phyloP scores from a whole-genome alignment of 768 basidiomycete species.

The Dictyophora rubrovolvata region DNA sequence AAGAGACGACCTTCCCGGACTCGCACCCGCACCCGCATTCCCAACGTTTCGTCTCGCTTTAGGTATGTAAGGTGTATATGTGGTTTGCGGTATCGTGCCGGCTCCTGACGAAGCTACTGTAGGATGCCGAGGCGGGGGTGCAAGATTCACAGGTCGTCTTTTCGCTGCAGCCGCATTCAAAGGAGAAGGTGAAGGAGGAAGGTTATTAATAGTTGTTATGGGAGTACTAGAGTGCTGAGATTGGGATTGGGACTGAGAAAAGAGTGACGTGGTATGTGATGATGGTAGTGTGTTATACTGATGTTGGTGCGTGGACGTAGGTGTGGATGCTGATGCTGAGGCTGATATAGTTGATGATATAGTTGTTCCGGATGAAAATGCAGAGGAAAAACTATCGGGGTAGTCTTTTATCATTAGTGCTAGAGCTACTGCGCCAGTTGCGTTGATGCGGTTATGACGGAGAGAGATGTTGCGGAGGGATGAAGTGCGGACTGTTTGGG shows the following conservation, averaged over 20 bases:
- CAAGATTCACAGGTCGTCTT: conserved; percentile 24
- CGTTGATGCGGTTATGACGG: conserved; percentile 77
- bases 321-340: conserved; percentile 22
- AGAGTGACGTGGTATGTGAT: conserved; percentile 22
- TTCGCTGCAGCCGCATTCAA: not conserved
- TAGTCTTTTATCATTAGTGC: conserved; percentile 97
- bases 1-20: not conserved
- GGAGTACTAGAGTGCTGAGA: not conserved
- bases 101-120: conserved; percentile 22
- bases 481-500: conserved; percentile 74
- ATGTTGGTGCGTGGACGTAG: conserved; percentile 14
- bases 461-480: conserved; percentile 83
- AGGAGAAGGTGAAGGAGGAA: conserved; percentile 18
- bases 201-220: conserved; percentile 18
- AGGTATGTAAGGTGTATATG: conserved; percentile 78
- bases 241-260: not conserved
- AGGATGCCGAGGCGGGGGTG: conserved; percentile 43
- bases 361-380: conserved; percentile 11
- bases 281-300: conserved; percentile 18
- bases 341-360: not conserved
- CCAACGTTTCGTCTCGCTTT: conserved; percentile 41
- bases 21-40: too few relatives aligned
- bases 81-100: conserved; percentile 43
- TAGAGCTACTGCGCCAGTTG: conserved; percentile 80
- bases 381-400: conserved; percentile 54